Conservation (phyloP, 164 flowering plant species). For the Vitis amurensis region DNA sequence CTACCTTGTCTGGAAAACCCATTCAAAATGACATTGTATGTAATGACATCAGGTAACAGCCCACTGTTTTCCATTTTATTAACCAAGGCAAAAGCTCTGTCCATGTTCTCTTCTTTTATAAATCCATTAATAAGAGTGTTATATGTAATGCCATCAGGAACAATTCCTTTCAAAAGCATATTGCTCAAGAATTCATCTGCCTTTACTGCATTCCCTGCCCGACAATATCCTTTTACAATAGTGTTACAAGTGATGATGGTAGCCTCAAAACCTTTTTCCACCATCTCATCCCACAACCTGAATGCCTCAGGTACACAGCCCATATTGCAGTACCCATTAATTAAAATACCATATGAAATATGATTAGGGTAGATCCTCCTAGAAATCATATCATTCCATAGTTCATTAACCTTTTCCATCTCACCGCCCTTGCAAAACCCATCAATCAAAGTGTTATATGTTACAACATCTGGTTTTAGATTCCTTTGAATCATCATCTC, state of each 20-base stretch:
- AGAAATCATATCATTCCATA: slow-evolving; percentile 66
- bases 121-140: slow-evolving; percentile 80
- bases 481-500: slow-evolving; percentile 60
- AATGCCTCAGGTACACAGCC: slow-evolving; percentile 62
- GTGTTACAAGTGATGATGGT: slow-evolving; percentile 67
- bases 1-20: slow-evolving; percentile 71
- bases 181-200: slow-evolving; percentile 54
- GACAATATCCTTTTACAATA: slow-evolving; percentile 74
- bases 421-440: slow-evolving; percentile 79
- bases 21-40: slow-evolving; percentile 60
- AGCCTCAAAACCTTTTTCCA: slow-evolving; percentile 61
- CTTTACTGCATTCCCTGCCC: slow-evolving; percentile 53
- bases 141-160: slow-evolving; percentile 66
- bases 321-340: slow-evolving; percentile 63
- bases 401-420: slow-evolving; percentile 60
- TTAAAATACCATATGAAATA: slow-evolving; percentile 65
- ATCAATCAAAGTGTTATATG: slow-evolving; percentile 77
- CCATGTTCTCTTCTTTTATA: slow-evolving; percentile 59
- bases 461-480: slow-evolving; percentile 71
- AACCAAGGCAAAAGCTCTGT: slow-evolving; percentile 48
- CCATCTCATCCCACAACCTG: slow-evolving; percentile 84
- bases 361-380: slow-evolving; percentile 50
- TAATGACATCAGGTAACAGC: slow-evolving; percentile 58
- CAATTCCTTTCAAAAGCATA: slow-evolving; percentile 51
- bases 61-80: slow-evolving; percentile 66